Conservation (phyloP, 2,329 filamentous ascomycete genomes). For the Pseudogymnoascus sp. region DNA sequence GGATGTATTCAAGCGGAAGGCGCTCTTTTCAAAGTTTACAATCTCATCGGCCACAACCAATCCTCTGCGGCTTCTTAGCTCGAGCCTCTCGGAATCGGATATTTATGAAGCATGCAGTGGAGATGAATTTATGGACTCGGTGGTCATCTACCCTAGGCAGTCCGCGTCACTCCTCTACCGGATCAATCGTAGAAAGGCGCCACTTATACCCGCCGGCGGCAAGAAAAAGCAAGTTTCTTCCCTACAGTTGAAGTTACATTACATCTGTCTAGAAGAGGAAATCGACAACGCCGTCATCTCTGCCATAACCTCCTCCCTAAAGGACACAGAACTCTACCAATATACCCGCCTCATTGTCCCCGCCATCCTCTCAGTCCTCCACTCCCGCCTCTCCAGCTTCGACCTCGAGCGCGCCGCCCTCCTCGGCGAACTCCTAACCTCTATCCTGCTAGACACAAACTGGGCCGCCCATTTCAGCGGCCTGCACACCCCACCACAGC, state of each 20-base stretch:
- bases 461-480: constrained; percentile 45
- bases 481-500: constrained; percentile 25
- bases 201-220: constrained; percentile 18
- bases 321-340: constrained; percentile 34
- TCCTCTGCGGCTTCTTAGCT: constrained; percentile 65
- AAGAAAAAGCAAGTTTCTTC: constrained; percentile 30
- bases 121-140: constrained; percentile 39
- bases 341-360: constrained; percentile 41
- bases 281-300: constrained; percentile 44
- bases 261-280: constrained; percentile 68
- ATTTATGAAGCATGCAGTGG: constrained; percentile 58
- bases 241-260: constrained; percentile 63
- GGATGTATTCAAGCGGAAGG: constrained; percentile 79
- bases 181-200: constrained; percentile 48
- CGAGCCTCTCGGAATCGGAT: constrained; percentile 61
- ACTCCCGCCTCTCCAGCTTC: constrained; percentile 36
- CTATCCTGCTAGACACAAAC: constrained; percentile 36
- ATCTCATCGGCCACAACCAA: constrained; percentile 70
- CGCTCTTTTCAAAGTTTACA: constrained; percentile 82
- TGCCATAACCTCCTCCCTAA: constrained; percentile 35
- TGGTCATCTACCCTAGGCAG: constrained; percentile 70
- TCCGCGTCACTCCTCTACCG: constrained; percentile 75
- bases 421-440: constrained; percentile 42
- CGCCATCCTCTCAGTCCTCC: constrained; percentile 37
- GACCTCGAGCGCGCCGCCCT: constrained; percentile 51